Conservation (phyloP, 768 basidiomycete genomes). For the Leccinum boreale region DNA sequence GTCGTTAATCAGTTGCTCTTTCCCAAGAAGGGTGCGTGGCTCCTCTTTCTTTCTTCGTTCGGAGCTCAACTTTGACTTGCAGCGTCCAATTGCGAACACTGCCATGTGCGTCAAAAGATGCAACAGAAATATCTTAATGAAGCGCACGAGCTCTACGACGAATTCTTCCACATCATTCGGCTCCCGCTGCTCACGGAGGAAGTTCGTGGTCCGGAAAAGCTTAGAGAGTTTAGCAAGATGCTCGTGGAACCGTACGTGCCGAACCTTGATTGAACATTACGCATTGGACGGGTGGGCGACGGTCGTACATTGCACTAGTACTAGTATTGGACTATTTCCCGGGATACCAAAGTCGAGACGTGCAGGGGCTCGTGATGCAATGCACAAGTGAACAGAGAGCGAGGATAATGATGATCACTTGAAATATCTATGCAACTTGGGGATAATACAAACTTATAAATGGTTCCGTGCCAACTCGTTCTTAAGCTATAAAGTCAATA, state of each 20-base stretch:
- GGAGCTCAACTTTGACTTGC: neutral
- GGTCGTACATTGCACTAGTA: neutral
- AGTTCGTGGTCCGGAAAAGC: constrained; percentile 91
- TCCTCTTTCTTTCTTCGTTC: neutral
- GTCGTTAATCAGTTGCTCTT: constrained; percentile 97
- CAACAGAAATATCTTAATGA: constrained; percentile 97
- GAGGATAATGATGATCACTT: neutral
- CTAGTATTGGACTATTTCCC: neutral
- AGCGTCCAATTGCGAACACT: constrained; percentile 96
- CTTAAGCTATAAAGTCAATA: neutral
- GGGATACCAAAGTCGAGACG: neutral
- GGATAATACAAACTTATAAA: neutral
- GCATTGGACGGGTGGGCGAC: neutral
- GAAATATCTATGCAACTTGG: neutral
- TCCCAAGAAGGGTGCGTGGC: constrained; percentile 75
- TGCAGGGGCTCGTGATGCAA: neutral
- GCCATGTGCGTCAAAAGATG: constrained; percentile 92
- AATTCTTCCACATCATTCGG: constrained; percentile 96
- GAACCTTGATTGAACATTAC: constrained; percentile 17
- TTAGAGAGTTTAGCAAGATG: constrained; percentile 92
- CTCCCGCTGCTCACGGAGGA: constrained; percentile 95
- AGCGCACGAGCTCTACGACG: constrained; percentile 95
- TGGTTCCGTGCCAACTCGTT: neutral
- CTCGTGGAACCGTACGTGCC: constrained; percentile 78
- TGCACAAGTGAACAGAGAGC: neutral